These are phyloP conservation scores for Leccinum boreale DNA, from an alignment of 768 basidiomycete species.

Conservation along the genomic window DNA sequence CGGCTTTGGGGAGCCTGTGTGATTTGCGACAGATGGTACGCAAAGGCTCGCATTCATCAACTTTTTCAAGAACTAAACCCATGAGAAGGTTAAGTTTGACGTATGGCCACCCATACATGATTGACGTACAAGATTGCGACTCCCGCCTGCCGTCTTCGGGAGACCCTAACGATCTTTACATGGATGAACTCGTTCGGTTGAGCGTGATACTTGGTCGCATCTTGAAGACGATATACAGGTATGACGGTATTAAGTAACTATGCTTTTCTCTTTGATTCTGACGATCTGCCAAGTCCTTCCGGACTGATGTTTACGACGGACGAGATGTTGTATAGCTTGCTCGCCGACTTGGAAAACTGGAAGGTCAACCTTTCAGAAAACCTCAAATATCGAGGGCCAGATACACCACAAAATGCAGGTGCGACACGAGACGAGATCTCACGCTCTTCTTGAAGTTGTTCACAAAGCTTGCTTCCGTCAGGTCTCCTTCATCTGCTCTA, in stretches of 20 bases:
- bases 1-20: slow-evolving; percentile 94
- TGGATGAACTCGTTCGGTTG: slow-evolving; percentile 88
- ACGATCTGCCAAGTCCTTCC: slow-evolving; percentile 56
- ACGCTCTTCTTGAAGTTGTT: neutral
- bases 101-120: slow-evolving; percentile 93
- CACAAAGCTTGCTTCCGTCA: slow-evolving; percentile 24
- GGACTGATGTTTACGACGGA: slow-evolving; percentile 86
- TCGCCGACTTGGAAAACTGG: slow-evolving; percentile 74
- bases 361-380: slow-evolving; percentile 71
- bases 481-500: slow-evolving; percentile 88
- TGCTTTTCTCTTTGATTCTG: slow-evolving; percentile 9
- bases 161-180: slow-evolving; percentile 72
- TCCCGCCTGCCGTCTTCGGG: slow-evolving; percentile 89
- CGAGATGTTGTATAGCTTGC: slow-evolving; percentile 62
- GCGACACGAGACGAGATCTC: slow-evolving; percentile 23
- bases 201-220: slow-evolving; percentile 90
- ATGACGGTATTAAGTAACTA: slow-evolving; percentile 11
- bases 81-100: slow-evolving; percentile 72
- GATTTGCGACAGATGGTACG: slow-evolving; percentile 90
- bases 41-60: slow-evolving; percentile 2
- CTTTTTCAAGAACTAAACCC: slow-evolving; percentile 3
- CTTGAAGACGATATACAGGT: slow-evolving; percentile 92
- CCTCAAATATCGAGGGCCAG: slow-evolving; percentile 72
- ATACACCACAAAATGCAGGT: slow-evolving; percentile 68
- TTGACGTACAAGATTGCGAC: slow-evolving; percentile 96